phyloP scores from a whole-genome alignment of 2,329 filamentous ascomycete species.

The Aureobasidium pullulans region DNA sequence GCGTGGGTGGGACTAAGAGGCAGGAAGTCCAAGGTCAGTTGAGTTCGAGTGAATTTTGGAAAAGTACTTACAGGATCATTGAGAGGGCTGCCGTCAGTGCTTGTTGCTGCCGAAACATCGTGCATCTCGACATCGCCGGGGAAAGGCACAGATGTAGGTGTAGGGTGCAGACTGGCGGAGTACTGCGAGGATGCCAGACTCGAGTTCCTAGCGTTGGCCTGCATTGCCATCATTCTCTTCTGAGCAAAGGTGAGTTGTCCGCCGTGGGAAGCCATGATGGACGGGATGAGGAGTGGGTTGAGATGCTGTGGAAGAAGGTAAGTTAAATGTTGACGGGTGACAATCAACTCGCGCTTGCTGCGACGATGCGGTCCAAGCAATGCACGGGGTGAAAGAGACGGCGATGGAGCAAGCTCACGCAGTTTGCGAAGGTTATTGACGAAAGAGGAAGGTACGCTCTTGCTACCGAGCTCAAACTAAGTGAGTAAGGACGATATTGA shows the following conservation, averaged over 20 bases:
- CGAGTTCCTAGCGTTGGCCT: neutral
- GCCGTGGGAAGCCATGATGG: neutral
- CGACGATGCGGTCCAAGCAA: too few relatives aligned
- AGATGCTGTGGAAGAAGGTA: too few relatives aligned
- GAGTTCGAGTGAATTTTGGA: neutral
- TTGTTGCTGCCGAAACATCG: neutral
- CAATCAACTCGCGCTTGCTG: too few relatives aligned
- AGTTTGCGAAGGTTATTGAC: too few relatives aligned
- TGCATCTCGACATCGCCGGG: neutral
- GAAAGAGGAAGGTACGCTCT: too few relatives aligned
- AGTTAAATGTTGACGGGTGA: too few relatives aligned
- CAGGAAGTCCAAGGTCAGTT: neutral
- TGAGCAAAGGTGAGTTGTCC: neutral
- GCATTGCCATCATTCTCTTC: neutral
- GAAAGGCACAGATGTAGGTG: too few relatives aligned
- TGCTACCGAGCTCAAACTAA: too few relatives aligned
- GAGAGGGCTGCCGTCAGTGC: neutral
- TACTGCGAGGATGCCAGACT: neutral
- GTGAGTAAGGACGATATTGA: too few relatives aligned
- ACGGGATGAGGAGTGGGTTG: neutral
- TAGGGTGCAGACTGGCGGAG: neutral
- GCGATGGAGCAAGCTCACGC: too few relatives aligned
- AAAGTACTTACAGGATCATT: neutral
- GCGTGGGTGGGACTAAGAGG: neutral
- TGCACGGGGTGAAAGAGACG: too few relatives aligned